Evolutionary conservation across 2,329 filamentous ascomycete species (phyloP).

Genomic region (Sporothrix humicola): DNA sequence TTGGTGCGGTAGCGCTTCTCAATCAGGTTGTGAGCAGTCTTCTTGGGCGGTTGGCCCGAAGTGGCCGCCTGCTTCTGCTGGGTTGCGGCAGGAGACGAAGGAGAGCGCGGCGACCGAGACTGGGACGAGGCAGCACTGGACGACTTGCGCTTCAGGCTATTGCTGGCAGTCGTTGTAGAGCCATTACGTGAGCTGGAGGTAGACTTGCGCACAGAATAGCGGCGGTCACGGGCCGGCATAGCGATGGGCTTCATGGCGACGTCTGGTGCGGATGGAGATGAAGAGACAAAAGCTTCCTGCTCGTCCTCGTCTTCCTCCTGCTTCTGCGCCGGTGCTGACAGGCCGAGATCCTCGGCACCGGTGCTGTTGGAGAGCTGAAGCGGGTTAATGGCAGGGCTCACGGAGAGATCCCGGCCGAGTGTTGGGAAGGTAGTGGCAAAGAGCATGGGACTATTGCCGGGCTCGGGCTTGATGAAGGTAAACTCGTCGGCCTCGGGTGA

Average conservation of each 20-base stretch:
- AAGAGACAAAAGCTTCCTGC: background rate
- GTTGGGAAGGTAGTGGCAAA: conserved; percentile 39
- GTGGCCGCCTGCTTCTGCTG: conserved; percentile 26
- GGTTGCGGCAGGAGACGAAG: conserved; percentile 38
- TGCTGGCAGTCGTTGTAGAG: conserved; percentile 36
- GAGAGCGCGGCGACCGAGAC: conserved; percentile 38
- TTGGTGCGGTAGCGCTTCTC: conserved; percentile 86
- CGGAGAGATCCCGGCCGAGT: conserved; percentile 35
- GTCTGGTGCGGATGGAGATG: background rate
- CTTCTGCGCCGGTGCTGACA: conserved; percentile 6
- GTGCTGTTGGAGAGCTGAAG: conserved; percentile 42
- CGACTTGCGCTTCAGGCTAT: conserved; percentile 45
- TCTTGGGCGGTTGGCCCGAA: conserved; percentile 57
- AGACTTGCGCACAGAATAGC: conserved; percentile 41
- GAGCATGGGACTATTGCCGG: conserved; percentile 43
- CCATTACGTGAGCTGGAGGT: conserved; percentile 8
- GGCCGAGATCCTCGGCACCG: conserved; percentile 1
- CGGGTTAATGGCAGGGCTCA: conserved; percentile 48
- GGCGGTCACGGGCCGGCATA: conserved; percentile 36
- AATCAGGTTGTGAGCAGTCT: conserved; percentile 84
- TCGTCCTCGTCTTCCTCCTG: background rate
- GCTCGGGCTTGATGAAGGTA: conserved; percentile 44
- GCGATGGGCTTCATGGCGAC: conserved; percentile 6
- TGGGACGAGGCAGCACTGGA: conserved; percentile 37
- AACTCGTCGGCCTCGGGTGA: conserved; percentile 41